Evolutionary conservation across 805 yeast genomes (phyloP), one percentile per base, ranked within the genome.

Genomic region (Ogataea angusta): DNA sequence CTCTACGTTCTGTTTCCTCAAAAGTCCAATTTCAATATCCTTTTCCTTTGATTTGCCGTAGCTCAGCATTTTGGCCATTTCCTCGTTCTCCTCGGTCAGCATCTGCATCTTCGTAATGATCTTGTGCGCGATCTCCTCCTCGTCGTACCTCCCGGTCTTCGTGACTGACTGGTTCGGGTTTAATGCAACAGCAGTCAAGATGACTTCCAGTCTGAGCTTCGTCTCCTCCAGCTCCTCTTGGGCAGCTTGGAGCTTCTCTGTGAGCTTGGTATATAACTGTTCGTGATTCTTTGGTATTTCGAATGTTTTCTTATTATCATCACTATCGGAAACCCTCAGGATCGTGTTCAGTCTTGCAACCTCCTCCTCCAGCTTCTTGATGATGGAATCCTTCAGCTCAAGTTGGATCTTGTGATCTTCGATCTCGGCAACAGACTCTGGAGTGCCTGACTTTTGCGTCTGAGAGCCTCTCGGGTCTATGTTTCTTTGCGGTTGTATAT

Each of bases 11-110:
- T 78, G 78, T 30, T 63, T 60, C 43, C 73, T 73, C 34, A 82
- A 60, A 34, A 85, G 57, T 14, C 84, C 86, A 30, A 84, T 58
- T 59, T 83, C 87, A 30, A 85, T 75, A 43, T 80, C 76, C 46
- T 78, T 67, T 53, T 85, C 87, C 54, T 82, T 82, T 30, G 85
- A 72, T 56, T 80, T 80, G n/a, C 95, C 87, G 60, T 72, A 81
- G 48, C 89, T 79, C 9, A 85, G 60, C 80, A 85, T 78, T 51
- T 76, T 76, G 46, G 81, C 72, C 63, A 87, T 69, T 47, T 73
- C 79, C 42, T 79, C 80, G 56, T 87, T 87, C 56, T 87, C 95
- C 33, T 72, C 73, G 14, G 76, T 76, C 44, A 87, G 63, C 42
- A 72, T 65, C 39, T 76, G 75, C 48, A 87, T 52, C 51, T 85